These are phyloP conservation scores for Paramecium tetraurelia DNA, from an alignment of 73 alveolate genomes.

Conservation along the genomic window DNA sequence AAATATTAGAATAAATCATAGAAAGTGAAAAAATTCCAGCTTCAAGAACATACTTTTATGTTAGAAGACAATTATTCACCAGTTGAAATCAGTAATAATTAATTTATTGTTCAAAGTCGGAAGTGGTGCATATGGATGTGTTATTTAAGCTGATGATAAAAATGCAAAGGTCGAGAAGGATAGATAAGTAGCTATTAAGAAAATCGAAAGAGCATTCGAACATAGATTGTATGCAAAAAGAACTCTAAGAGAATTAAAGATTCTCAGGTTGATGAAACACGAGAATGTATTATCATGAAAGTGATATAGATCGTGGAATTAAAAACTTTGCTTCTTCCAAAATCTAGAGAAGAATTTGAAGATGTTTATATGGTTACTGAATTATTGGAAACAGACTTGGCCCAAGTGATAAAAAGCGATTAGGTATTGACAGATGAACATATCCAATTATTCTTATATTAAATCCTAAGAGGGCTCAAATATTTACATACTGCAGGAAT, in stretches of 20 bases:
- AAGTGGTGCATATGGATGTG: conserved; percentile 87
- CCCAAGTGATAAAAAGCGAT: conserved; percentile 82
- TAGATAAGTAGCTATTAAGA: conserved; percentile 76
- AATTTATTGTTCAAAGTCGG: conserved; percentile 54
- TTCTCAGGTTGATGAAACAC: conserved; percentile 72
- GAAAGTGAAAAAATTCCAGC: conserved; percentile 34
- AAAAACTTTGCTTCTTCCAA: conserved; percentile 65
- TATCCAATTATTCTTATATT: conserved; percentile 80
- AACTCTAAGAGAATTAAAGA: conserved; percentile 75
- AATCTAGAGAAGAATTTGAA: conserved; percentile 67
- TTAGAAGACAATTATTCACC: conserved; percentile 42
- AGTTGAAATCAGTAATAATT: neutral
- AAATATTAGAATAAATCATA: conserved; percentile 15
- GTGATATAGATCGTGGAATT: conserved; percentile 36
- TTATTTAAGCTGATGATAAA: conserved; percentile 77
- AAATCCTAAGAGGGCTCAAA: conserved; percentile 84
- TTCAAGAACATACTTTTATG: conserved; percentile 18
- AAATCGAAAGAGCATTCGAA: conserved; percentile 70
- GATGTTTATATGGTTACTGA: conserved; percentile 84
- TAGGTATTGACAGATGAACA: conserved; percentile 86
- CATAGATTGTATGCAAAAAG: conserved; percentile 71
- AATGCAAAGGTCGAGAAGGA: conserved; percentile 65
- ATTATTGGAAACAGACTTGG: conserved; percentile 95
- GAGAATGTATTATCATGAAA: conserved; percentile 69
- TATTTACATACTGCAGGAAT: conserved; percentile 85